Evolutionary conservation across 164 flowering plant genomes (phyloP).

Genomic region (Houttuynia cordata): DNA sequence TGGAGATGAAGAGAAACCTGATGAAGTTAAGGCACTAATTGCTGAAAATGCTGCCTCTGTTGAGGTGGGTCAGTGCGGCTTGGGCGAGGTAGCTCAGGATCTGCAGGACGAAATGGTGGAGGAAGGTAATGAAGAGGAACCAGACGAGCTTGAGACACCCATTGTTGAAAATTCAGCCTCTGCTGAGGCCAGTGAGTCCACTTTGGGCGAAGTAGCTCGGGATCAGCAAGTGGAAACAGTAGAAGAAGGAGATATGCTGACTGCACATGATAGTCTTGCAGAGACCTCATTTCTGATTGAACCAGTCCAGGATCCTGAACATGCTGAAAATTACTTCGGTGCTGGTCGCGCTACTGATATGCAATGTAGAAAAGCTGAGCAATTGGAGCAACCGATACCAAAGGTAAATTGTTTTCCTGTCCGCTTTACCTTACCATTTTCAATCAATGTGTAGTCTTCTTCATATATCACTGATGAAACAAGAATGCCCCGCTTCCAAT

Average conservation of each 20-base stretch:
- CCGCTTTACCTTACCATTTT: neutral
- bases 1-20: conserved; percentile 8
- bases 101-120: no score
- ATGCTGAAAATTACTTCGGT: conserved; percentile 8
- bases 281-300: no score
- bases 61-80: conserved; percentile 8
- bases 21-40: conserved; percentile 2
- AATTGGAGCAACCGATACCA: conserved; percentile 10
- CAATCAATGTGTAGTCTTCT: neutral
- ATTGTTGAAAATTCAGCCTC: no score
- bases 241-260: conserved; percentile 13
- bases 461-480: conserved; percentile 6
- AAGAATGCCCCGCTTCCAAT: conserved; percentile 20
- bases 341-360: conserved; percentile 2
- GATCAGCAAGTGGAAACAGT: neutral
- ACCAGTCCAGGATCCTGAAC: no score
- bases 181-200: no score
- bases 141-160: no score
- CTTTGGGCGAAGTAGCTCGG: neutral
- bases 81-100: no score
- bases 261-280: no score
- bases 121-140: no score
- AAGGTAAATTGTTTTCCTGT: conserved; percentile 12
- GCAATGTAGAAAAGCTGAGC: conserved; percentile 5
- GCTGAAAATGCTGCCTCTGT: conserved; percentile 1